Conservation (phyloP, 1,284 basidiomycete genomes). For the Mycena sp. region DNA sequence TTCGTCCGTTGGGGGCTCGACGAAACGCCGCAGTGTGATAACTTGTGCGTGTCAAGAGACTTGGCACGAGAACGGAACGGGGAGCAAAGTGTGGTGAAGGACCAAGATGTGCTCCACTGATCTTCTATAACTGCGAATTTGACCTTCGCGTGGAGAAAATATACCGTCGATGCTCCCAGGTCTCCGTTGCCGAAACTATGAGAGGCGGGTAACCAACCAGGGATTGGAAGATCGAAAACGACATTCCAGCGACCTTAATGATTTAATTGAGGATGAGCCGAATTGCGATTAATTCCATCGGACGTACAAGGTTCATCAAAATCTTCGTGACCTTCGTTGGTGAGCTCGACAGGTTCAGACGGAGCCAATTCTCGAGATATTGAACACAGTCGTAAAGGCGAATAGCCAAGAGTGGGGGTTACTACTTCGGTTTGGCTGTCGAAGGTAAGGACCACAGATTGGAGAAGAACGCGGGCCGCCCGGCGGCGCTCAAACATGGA, state of each 20-base stretch:
- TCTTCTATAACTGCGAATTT: conserved; percentile 60
- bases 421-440: conserved; percentile 81
- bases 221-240: conserved; percentile 75
- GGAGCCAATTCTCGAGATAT: conserved; percentile 68
- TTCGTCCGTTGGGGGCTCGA: conserved; percentile 47
- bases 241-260: conserved; percentile 67
- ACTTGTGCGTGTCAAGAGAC: conserved; percentile 45
- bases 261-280: conserved; percentile 11
- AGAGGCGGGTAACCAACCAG: conserved; percentile 80
- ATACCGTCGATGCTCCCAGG: conserved; percentile 60
- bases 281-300: not conserved
- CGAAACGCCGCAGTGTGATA: conserved; percentile 58
- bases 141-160: conserved; percentile 74
- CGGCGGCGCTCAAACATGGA: conserved; percentile 61
- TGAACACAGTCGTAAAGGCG: conserved; percentile 70
- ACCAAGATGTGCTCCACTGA: conserved; percentile 45
- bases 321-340: conserved; percentile 68
- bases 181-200: conserved; percentile 58
- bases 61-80: conserved; percentile 54
- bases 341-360: conserved; percentile 63
- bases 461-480: conserved; percentile 61
- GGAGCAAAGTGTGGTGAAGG: conserved; percentile 58
- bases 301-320: conserved; percentile 56
- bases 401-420: conserved; percentile 67
- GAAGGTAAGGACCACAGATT: conserved; percentile 75